A percentile compares a stretch with the other conserved stretches of the same genome.
Evolutionary conservation across 495 filamentous ascomycete species (phyloP).

Genomic region (Penicillium paradoxum): DNA sequence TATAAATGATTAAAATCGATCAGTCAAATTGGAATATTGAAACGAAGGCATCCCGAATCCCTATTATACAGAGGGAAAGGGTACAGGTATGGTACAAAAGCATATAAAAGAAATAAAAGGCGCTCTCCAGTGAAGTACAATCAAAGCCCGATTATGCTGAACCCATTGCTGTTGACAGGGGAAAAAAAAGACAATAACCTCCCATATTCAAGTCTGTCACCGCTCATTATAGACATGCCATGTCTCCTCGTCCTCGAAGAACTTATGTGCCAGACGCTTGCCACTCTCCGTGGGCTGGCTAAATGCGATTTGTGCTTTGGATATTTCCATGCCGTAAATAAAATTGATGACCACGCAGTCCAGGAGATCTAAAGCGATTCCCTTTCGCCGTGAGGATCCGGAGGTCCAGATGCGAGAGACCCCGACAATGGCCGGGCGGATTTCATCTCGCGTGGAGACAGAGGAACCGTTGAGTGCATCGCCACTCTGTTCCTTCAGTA

Average conservation of each 20-base stretch:
- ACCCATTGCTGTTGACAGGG: slow-evolving; percentile 1
- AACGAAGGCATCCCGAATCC: slow-evolving; percentile 7
- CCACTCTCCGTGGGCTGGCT: slow-evolving; percentile 74
- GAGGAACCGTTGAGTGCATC: slow-evolving; percentile 38
- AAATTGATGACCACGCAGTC: slow-evolving; percentile 59
- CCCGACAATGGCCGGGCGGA: slow-evolving; percentile 54
- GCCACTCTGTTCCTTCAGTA: slow-evolving; percentile 31
- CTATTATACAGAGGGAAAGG: slow-evolving; percentile 1
- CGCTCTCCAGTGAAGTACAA: neutral
- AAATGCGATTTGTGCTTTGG: slow-evolving; percentile 62
- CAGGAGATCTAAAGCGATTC: slow-evolving; percentile 57
- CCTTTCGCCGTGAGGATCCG: slow-evolving; percentile 51
- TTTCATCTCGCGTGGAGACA: slow-evolving; percentile 36
- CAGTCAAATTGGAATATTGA: slow-evolving; percentile 2
- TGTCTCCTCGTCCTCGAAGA: slow-evolving; percentile 50
- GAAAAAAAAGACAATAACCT: neutral
- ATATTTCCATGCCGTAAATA: slow-evolving; percentile 61
- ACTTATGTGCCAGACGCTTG: slow-evolving; percentile 54
- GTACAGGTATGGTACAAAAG: slow-evolving; percentile 2
- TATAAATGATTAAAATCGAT: neutral
- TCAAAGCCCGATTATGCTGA: slow-evolving; percentile 1
- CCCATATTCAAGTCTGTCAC: slow-evolving; percentile 22
- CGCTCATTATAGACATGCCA: slow-evolving; percentile 52
- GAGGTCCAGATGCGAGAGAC: slow-evolving; percentile 73
- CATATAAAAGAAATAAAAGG: slow-evolving; percentile 2